Evolutionary conservation across 2,329 filamentous ascomycete species (phyloP).

Genomic region (Acrodontium crateriforme): DNA sequence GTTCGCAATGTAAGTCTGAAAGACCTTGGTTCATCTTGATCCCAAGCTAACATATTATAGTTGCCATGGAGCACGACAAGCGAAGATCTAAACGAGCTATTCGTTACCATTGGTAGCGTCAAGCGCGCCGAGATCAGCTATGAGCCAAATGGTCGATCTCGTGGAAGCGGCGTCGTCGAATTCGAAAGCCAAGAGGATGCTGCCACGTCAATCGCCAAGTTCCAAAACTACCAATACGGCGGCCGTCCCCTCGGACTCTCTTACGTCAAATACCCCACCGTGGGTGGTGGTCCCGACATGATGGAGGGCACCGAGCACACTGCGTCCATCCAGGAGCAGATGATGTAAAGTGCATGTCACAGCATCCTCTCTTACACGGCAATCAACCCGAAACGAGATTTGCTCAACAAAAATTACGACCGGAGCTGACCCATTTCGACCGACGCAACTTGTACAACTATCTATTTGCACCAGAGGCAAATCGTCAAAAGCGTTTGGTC

Average conservation of each 20-base stretch:
- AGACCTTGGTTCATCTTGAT: background rate
- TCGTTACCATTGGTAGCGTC: constrained; percentile 95
- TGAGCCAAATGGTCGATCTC: constrained; percentile 87
- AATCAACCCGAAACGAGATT: too few relatives aligned
- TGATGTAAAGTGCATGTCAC: constrained; percentile 81
- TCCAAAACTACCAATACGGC: constrained; percentile 94
- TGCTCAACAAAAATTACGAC: too few relatives aligned
- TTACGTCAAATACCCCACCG: constrained; percentile 83
- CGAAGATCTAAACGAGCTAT: constrained; percentile 89
- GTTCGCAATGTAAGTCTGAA: constrained; percentile 75
- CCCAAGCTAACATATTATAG: constrained; percentile 34
- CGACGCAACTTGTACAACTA: too few relatives aligned
- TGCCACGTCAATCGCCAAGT: constrained; percentile 89
- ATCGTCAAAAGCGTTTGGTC: too few relatives aligned
- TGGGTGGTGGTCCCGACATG: constrained; percentile 37
- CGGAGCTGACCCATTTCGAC: too few relatives aligned
- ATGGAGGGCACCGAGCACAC: constrained; percentile 71
- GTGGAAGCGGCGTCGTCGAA: constrained; percentile 90
- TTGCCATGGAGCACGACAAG: constrained; percentile 98
- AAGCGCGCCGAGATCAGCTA: constrained; percentile 99
- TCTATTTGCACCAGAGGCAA: too few relatives aligned
- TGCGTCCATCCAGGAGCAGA: constrained; percentile 84
- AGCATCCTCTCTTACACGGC: too few relatives aligned
- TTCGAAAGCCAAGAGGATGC: constrained; percentile 75
- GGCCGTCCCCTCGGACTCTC: constrained; percentile 84